Evolutionary conservation across 1,139 yeast species (phyloP).

Genomic region (Blastobotrys apis): DNA sequence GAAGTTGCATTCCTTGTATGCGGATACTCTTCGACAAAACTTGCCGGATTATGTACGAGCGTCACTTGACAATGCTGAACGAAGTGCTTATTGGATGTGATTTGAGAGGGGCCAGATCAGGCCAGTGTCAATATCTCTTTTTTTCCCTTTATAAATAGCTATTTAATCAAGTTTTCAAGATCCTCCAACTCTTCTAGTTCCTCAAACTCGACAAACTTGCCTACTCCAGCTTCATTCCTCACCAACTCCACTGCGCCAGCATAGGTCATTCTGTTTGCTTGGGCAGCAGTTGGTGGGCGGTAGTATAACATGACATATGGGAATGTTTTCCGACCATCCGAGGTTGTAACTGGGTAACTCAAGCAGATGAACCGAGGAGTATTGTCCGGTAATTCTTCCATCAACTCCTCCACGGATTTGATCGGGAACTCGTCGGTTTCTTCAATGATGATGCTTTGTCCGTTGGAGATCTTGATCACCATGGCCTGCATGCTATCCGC

Average conservation of each 20-base stretch:
- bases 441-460: slow-evolving; percentile 24
- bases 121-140: no score
- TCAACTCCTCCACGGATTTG: slow-evolving; percentile 48
- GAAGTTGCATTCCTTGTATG: neutral
- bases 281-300: slow-evolving; percentile 80
- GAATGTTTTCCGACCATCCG: slow-evolving; percentile 67
- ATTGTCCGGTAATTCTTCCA: slow-evolving; percentile 78
- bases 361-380: slow-evolving; percentile 70
- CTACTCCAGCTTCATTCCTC: slow-evolving; percentile 72
- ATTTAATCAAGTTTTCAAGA: slow-evolving; percentile 11
- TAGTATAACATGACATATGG: slow-evolving; percentile 80
- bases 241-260: slow-evolving; percentile 86
- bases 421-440: slow-evolving; percentile 23
- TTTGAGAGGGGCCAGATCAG: no score
- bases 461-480: slow-evolving; percentile 43
- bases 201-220: slow-evolving; percentile 41
- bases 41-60: neutral
- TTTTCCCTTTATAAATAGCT: neutral
- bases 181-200: slow-evolving; percentile 34
- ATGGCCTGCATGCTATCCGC: slow-evolving; percentile 60
- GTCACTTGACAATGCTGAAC: neutral
- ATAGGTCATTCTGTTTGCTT: slow-evolving; percentile 74
- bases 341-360: slow-evolving; percentile 66
- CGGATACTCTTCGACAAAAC: neutral
- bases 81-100: neutral